Base-by-base conservation (phyloP, 1,284 basidiomycete genomes). In the Pholiota adiposa region DNA sequence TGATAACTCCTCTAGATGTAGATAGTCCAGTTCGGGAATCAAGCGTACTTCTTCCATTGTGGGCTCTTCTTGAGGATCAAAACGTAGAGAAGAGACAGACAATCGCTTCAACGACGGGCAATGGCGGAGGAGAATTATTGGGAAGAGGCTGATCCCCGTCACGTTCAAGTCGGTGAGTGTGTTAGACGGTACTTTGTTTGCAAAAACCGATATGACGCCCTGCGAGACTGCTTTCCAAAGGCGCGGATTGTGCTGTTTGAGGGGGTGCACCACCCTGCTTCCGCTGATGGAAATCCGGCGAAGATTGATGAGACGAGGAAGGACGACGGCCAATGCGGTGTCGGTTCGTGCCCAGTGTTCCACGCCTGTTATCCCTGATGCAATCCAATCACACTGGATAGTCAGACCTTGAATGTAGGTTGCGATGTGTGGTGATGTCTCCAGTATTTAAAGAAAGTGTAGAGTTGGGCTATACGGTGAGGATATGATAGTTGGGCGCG, bases 331-430 rank as follows among this genome's bases (percentile, higher is more conserved):
- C 18, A 60, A n/a, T 11, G 41, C 11, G 19, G 29, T 50, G 18
- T 34, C 31, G 0, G 31, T 58, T 27, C 44, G 21, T n/a, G 27
- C 23, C 44, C 44, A 46, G 18, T 46, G 44, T 19, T 27, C 44
- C 25, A n/a, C 21, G 9, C 1, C 23, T 27, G 9, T 27, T 16
- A n/a, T 16, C 18, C 23, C 44, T 12, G 21, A 9, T 46, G 12
- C 25, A 14, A 27, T 46, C 49, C 50, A 56, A 27, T 34, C 43
- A n/a, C 41, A 49, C n/a, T 34, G 19, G 2, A 60, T 31, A 16
- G 44, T 41, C 8, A 60, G 54, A 19, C 59, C 19, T 11, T 51
- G 43, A 14, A 56, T 53, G n/a, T 60, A 53, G 6, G 41, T 29
- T 7, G 50, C 54, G 7, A 60, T 44, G 23, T 56, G 54, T 0